phyloP scores from a whole-genome alignment of 768 basidiomycete genomes.

The Rhodotorula sphaerocarpa region DNA sequence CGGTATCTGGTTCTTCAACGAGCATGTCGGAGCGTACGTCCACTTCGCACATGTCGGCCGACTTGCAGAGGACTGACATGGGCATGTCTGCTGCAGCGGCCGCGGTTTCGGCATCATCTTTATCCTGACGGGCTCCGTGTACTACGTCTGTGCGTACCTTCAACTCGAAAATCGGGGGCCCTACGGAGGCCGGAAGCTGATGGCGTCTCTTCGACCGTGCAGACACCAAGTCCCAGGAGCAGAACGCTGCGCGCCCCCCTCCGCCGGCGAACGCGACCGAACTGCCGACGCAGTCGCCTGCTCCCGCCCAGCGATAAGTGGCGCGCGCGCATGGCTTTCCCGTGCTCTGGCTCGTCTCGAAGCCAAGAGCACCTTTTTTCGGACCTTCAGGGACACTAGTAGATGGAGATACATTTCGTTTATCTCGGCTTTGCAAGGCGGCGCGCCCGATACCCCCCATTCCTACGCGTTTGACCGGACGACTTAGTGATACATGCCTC shows the following conservation, averaged over 20 bases:
- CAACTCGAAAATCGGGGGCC: too few species aligned
- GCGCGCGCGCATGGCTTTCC: background rate
- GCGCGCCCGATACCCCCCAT: too few species aligned
- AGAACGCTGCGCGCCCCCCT: constrained; percentile 3
- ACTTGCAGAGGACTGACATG: constrained; percentile 10
- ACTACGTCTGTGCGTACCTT: constrained; percentile 49
- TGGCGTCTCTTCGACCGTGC: background rate
- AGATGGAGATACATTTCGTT: too few species aligned
- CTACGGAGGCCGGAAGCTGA: too few species aligned
- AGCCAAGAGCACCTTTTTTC: too few species aligned
- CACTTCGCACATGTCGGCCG: constrained; percentile 17
- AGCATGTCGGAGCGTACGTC: constrained; percentile 66
- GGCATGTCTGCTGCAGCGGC: constrained; percentile 50
- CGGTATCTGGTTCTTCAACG: constrained; percentile 69
- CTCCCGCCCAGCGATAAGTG: too few species aligned
- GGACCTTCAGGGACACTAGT: too few species aligned
- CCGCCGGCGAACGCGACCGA: background rate
- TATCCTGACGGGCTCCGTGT: constrained; percentile 71
- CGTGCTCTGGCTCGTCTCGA: too few species aligned
- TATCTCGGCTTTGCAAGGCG: too few species aligned
- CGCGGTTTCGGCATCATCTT: constrained; percentile 70
- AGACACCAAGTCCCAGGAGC: constrained; percentile 35
- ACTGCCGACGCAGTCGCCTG: too few species aligned
- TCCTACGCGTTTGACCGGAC: too few species aligned
- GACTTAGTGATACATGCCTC: too few species aligned